Conservation (phyloP, 495 filamentous ascomycete species). For the Penicillium salamii region DNA sequence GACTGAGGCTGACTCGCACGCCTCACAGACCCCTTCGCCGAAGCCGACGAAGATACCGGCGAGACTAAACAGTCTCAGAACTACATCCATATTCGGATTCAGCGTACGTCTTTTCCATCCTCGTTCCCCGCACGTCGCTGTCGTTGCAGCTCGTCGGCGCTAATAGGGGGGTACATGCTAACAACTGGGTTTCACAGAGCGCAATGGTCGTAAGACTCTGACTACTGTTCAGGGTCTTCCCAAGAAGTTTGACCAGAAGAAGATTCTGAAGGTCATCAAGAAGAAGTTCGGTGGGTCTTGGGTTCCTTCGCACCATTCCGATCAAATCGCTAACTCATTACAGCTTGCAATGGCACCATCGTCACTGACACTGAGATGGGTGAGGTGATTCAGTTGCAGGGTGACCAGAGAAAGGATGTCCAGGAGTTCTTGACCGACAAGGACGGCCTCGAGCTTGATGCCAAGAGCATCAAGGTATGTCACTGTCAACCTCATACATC, state of each 20-base stretch:
- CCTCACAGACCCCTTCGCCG: slow-evolving; percentile 95
- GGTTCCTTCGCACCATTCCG: slow-evolving; percentile 1
- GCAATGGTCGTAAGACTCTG: slow-evolving; percentile 99
- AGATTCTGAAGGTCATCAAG: slow-evolving; percentile 99
- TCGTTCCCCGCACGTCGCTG: slow-evolving; percentile 10
- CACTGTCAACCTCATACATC: background rate
- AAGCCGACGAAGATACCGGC: slow-evolving; percentile 99
- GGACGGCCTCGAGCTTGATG: slow-evolving; percentile 84
- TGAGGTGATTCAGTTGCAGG: slow-evolving; percentile 99
- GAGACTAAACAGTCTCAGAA: slow-evolving; percentile 91
- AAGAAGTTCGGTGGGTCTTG: slow-evolving; percentile 90
- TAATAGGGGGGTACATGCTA: slow-evolving; percentile 19
- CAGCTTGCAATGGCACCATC: slow-evolving; percentile 99
- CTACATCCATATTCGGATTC: slow-evolving; percentile 99
- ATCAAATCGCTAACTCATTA: slow-evolving; percentile 16
- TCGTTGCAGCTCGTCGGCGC: slow-evolving; percentile 7
- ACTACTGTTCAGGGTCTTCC: slow-evolving; percentile 98
- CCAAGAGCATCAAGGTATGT: slow-evolving; percentile 93
- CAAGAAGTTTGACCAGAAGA: slow-evolving; percentile 98
- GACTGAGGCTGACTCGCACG: slow-evolving; percentile 36
- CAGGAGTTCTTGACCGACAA: slow-evolving; percentile 96
- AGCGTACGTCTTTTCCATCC: slow-evolving; percentile 66
- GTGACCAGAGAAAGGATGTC: slow-evolving; percentile 98
- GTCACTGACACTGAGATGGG: slow-evolving; percentile 96
- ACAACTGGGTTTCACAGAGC: slow-evolving; percentile 58